Evolutionary conservation across 306 rosid genomes (phyloP), one percentile per base, ranked within the genome.

Genomic region (Vicia villosa): DNA sequence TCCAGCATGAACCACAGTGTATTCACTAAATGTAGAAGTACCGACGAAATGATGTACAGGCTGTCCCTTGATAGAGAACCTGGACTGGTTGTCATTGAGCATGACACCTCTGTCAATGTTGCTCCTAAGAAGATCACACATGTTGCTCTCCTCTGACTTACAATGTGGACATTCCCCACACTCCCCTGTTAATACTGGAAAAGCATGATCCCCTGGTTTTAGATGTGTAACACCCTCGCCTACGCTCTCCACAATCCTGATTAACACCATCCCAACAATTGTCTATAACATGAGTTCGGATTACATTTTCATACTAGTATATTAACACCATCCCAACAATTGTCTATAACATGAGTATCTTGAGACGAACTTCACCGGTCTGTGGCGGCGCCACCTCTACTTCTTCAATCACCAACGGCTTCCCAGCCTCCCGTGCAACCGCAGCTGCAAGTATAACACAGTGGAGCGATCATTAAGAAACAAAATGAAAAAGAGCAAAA

Each of bases 11-110:
- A n/a, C n/a, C n/a, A n/a, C n/a, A n/a, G n/a, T n/a, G n/a, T n/a
- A n/a, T n/a, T n/a, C n/a, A 5, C 96, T 90, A 69, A 92, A 92
- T 2, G 96, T 92, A 36, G 98, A 93, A 28, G 96, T 93, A 14
- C 98, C 98, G 1, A 93, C 79, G 69, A 93, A 93, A 74, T 93
- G 98, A 69, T 86, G 63, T 26, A 92, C 76, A 0, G 96, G 98
- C 10, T 93, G 75, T 69, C 96, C 96, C 5, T 83, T 81, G 11
- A 61, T 86, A 9, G 96, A 86, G 79, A 93, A 93, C 62, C 96
- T 85, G 0, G 91, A 5, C 77, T 88, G 49, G 16, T 83, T 86
- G 6, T 88, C 98, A 12, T 4, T 40, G 72, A 90, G 51, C n/a
- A n/a, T n/a, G n/a, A n/a, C n/a, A n/a, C n/a, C n/a, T n/a, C n/a